Percentiles rank a stretch among this genome's conserved stretches.
Evolutionary conservation across 306 rosid genomes (phyloP).

Genomic region (Lathyrus oleraceus): DNA sequence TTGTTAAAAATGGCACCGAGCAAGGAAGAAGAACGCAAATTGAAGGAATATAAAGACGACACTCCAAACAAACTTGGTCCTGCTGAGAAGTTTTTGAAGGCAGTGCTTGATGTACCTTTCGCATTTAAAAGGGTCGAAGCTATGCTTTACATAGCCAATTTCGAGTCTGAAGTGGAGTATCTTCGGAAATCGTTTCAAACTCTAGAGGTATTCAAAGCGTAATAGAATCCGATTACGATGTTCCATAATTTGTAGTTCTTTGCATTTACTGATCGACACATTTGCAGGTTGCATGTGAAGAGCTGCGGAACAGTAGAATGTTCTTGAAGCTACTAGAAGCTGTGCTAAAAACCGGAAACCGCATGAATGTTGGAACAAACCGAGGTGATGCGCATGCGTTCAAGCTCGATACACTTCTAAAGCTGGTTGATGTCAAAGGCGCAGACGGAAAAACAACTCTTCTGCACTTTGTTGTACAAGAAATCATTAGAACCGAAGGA

Average conservation of each 20-base stretch:
- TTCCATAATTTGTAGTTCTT: background rate
- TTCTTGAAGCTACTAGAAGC: constrained; percentile 95
- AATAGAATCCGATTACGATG: background rate
- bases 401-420: constrained; percentile 98
- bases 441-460: constrained; percentile 96
- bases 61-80: constrained; percentile 84
- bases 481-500: constrained; percentile 87
- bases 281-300: constrained; percentile 82
- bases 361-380: constrained; percentile 97
- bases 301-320: constrained; percentile 86
- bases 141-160: constrained; percentile 87
- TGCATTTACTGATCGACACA: constrained; percentile 13
- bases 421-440: constrained; percentile 84
- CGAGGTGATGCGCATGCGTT: constrained; percentile 98
- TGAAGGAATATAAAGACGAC: constrained; percentile 74
- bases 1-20: constrained; percentile 95
- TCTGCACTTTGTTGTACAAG: constrained; percentile 92
- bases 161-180: constrained; percentile 88
- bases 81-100: constrained; percentile 93
- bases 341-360: constrained; percentile 92
- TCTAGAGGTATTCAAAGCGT: constrained; percentile 59
- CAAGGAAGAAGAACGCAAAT: constrained; percentile 92
- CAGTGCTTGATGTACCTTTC: constrained; percentile 87
- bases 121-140: constrained; percentile 92
- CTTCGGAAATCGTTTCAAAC: constrained; percentile 78